Conservation (phyloP, 495 filamentous ascomycete genomes). For the Sabuloglossum arenarium region DNA sequence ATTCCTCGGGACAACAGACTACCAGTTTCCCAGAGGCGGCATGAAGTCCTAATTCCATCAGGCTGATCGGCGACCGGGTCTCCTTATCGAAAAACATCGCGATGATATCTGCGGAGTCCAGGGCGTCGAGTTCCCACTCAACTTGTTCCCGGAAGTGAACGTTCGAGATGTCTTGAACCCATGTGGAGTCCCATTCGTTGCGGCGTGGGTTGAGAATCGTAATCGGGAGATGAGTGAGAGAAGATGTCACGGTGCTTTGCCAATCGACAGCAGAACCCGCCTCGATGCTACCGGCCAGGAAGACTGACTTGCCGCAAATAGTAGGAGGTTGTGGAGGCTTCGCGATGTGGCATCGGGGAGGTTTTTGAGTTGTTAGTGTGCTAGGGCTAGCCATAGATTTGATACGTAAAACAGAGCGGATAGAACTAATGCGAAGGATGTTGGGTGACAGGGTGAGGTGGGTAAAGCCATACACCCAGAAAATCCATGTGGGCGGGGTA, state of each 20-base stretch:
- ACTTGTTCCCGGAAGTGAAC: conserved; percentile 29
- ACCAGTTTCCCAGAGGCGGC: conserved; percentile 24
- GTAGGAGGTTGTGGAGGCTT: too few species aligned
- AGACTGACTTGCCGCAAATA: too few species aligned
- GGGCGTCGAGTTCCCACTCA: conserved; percentile 35
- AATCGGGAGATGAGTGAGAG: conserved; percentile 18
- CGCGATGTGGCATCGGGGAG: too few species aligned
- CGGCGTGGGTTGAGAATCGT: conserved; percentile 38
- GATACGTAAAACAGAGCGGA: too few species aligned
- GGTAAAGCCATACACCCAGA: too few species aligned
- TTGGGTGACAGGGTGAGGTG: too few species aligned
- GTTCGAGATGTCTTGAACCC: conserved; percentile 24
- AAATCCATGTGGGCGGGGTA: too few species aligned
- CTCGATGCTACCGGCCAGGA: conserved; percentile 9
- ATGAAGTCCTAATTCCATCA: conserved; percentile 32
- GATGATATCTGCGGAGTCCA: conserved; percentile 28
- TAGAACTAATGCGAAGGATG: too few species aligned
- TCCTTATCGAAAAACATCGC: conserved; percentile 31
- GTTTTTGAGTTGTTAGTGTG: too few species aligned
- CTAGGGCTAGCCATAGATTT: too few species aligned
- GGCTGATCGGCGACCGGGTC: conserved; percentile 24
- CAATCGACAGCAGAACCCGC: not conserved
- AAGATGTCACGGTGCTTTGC: conserved; percentile 3
- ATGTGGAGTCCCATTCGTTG: conserved; percentile 30
- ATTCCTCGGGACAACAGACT: conserved; percentile 29